phyloP scores from a whole-genome alignment of 345 rosid species.

The Cardamine resedifolia region DNA sequence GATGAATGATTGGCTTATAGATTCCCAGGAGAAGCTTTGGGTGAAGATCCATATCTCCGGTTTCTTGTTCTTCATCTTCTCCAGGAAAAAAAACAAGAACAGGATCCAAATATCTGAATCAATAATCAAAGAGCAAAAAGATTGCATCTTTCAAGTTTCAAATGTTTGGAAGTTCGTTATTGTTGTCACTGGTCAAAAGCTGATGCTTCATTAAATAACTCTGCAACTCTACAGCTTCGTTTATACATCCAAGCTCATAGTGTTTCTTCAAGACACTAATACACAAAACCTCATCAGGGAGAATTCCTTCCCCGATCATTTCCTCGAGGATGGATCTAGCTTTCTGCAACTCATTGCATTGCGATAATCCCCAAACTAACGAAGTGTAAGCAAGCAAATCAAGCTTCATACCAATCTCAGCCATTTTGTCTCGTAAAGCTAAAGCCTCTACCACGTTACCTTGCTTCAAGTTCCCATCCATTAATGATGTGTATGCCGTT shows the following conservation, averaged over 20 bases:
- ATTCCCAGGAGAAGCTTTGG: slow-evolving; percentile 15
- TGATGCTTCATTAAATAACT: slow-evolving; percentile 50
- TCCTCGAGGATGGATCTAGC: slow-evolving; percentile 58
- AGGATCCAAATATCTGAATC: slow-evolving; percentile 13
- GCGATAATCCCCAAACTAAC: slow-evolving; percentile 59
- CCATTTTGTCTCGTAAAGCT: slow-evolving; percentile 48
- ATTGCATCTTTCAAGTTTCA: slow-evolving; percentile 34
- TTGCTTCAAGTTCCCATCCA: slow-evolving; percentile 65
- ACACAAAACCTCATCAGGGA: slow-evolving; percentile 65
- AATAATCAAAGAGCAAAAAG: not conserved
- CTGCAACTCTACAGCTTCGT: slow-evolving; percentile 55
- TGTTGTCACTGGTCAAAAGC: slow-evolving; percentile 33
- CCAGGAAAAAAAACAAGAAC: slow-evolving; percentile 23
- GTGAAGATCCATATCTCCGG: slow-evolving; percentile 3
- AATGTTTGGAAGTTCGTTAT: slow-evolving; percentile 34
- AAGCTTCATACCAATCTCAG: slow-evolving; percentile 60
- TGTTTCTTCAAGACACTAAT: slow-evolving; percentile 53
- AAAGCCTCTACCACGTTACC: slow-evolving; percentile 55
- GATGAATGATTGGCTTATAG: not conserved
- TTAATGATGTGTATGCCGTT: slow-evolving; percentile 56
- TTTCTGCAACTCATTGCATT: slow-evolving; percentile 50
- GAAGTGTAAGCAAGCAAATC: slow-evolving; percentile 70
- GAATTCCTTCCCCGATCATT: slow-evolving; percentile 57
- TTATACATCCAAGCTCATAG: slow-evolving; percentile 50
- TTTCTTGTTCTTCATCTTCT: slow-evolving; percentile 24